Evolutionary conservation across 352 stramenopile genomes (phyloP).

Genomic region (Albugo candida): DNA sequence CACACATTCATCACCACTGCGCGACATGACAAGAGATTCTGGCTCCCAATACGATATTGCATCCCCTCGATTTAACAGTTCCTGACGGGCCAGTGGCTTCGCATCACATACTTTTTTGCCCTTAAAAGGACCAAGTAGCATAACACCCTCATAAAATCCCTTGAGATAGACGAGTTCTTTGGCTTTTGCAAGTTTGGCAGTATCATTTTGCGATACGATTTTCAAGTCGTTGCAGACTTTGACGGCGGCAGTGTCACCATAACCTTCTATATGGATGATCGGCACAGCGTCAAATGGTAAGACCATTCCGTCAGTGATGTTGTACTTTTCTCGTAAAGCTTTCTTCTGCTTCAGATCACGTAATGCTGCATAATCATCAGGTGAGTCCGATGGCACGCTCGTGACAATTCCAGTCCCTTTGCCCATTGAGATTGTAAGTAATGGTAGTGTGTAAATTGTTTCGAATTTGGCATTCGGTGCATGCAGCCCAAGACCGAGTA

Average conservation of each 20-base stretch:
- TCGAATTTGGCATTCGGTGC: constrained; percentile 94
- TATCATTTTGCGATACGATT: constrained; percentile 98
- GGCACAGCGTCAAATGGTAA: constrained; percentile 96
- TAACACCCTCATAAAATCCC: constrained; percentile 98
- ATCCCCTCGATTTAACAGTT: constrained; percentile 87
- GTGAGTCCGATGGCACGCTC: constrained; percentile 96
- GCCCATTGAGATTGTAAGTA: constrained; percentile 98
- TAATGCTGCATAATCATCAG: constrained; percentile 98
- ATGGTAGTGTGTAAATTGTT: constrained; percentile 97
- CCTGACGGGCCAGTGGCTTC: constrained; percentile 92
- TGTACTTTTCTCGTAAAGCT: constrained; percentile 96
- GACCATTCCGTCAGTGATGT: constrained; percentile 96
- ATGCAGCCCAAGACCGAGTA: constrained; percentile 90
- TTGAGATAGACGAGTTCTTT: constrained; percentile 99
- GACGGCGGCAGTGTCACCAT: constrained; percentile 90
- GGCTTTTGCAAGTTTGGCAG: constrained; percentile 95
- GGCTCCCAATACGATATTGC: constrained; percentile 98
- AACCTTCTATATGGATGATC: constrained; percentile 99
- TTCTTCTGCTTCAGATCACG: constrained; percentile 97
- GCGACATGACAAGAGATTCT: constrained; percentile 93
- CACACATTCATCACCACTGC: constrained; percentile 96
- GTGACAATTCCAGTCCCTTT: constrained; percentile 99
- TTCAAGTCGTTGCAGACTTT: constrained; percentile 95
- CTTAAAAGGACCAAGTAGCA: constrained; percentile 95
- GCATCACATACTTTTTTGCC: constrained; percentile 92